These are phyloP conservation scores for Eremothecium gossypii DNA, from an alignment of 1,139 yeast genomes.

Conservation along the genomic window DNA sequence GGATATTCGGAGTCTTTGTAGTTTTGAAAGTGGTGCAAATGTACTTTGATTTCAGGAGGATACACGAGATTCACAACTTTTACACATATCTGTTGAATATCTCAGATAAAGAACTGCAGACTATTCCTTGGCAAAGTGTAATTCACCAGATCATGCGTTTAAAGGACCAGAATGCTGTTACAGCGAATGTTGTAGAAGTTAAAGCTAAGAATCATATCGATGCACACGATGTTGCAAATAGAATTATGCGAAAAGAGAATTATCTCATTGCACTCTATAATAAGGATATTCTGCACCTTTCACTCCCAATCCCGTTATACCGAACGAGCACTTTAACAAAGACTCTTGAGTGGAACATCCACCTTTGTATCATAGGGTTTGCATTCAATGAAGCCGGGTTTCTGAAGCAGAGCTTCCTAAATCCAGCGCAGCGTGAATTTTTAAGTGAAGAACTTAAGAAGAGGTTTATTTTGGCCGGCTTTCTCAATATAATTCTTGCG, in stretches of 20 bases:
- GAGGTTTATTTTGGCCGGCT: conserved; percentile 79
- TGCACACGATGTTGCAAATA: conserved; percentile 89
- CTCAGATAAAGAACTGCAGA: conserved; percentile 74
- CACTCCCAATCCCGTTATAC: conserved; percentile 41
- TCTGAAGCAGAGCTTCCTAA: conserved; percentile 61
- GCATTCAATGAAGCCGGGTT: conserved; percentile 81
- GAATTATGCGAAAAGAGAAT: conserved; percentile 92
- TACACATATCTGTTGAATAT: conserved; percentile 52
- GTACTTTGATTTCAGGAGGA: conserved; percentile 34
- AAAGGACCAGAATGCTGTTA: conserved; percentile 65
- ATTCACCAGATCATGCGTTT: conserved; percentile 69
- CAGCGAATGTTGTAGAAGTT: conserved; percentile 44
- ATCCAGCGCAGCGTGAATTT: conserved; percentile 59
- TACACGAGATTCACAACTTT: conserved; percentile 32
- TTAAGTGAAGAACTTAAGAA: conserved; percentile 63
- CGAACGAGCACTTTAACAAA: conserved; percentile 53
- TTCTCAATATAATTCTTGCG: conserved; percentile 69
- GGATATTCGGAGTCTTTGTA: conserved; percentile 54
- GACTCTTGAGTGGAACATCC: conserved; percentile 89
- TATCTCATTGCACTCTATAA: conserved; percentile 84
- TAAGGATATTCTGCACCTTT: conserved; percentile 61
- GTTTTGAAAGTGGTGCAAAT: conserved; percentile 52
- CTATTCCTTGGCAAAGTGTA: conserved; percentile 86
- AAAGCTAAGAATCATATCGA: conserved; percentile 68
- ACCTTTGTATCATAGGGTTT: conserved; percentile 78